Conservation (phyloP, 148 eudicot species). For the Nyssa sinensis region DNA sequence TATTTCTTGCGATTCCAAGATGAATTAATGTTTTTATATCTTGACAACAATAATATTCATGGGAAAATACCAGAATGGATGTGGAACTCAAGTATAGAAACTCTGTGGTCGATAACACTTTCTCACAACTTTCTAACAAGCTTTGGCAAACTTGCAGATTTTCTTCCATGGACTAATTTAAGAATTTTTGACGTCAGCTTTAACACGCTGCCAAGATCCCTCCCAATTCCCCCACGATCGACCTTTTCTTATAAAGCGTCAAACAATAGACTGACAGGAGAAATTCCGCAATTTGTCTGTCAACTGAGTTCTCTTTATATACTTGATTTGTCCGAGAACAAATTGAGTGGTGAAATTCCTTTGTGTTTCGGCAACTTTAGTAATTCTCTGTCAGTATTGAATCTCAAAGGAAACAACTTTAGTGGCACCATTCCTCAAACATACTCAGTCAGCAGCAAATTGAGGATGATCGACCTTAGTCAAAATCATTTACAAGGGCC, state of each 20-base stretch:
- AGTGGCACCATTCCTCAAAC: not conserved
- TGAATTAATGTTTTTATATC: not conserved
- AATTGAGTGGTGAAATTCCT: conserved; percentile 27
- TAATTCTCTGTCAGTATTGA: conserved; percentile 1
- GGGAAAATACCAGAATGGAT: conserved; percentile 23
- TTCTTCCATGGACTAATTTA: conserved; percentile 16
- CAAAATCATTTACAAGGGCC: not conserved
- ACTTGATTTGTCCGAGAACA: conserved; percentile 35
- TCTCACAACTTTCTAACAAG: conserved; percentile 12
- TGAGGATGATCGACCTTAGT: not conserved
- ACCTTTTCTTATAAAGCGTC: not conserved
- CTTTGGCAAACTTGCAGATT: not conserved
- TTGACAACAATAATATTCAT: not conserved
- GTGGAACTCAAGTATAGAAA: conserved; percentile 11
- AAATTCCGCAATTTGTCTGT: conserved; percentile 22
- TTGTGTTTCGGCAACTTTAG: conserved; percentile 16
- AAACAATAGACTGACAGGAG: conserved; percentile 19
- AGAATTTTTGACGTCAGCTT: not conserved
- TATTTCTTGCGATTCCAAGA: conserved; percentile 4
- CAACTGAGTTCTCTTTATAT: conserved; percentile 8
- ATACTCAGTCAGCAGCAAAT: not conserved
- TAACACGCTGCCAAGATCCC: conserved; percentile 17
- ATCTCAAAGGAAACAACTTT: not conserved
- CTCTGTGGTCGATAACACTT: not conserved
- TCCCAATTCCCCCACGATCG: conserved; percentile 22